A percentile compares a stretch with the other conserved stretches of the same genome.
Evolutionary conservation across 495 filamentous ascomycete genomes (phyloP).

Genomic region (Oleoguttula mirabilis): DNA sequence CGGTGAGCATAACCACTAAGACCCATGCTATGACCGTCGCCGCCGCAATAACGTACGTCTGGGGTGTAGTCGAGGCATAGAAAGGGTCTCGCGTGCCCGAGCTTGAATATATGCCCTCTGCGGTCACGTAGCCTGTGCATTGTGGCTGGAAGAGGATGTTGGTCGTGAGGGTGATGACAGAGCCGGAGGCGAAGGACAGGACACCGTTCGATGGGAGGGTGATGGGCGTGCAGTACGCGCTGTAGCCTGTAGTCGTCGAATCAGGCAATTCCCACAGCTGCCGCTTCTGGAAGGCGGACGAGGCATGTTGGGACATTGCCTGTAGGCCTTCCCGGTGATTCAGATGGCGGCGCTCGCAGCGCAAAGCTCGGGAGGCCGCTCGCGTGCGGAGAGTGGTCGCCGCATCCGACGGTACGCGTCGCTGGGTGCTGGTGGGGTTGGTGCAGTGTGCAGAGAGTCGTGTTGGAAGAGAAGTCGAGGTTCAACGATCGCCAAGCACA

Average conservation of each 20-base stretch:
- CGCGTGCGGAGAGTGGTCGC: no score
- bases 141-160: conserved; percentile 31
- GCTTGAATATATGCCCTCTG: conserved; percentile 19
- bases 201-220: conserved; percentile 29
- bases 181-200: conserved; percentile 23
- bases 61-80: conserved; percentile 81
- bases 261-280: conserved; percentile 16
- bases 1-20: conserved; percentile 85
- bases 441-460: no score
- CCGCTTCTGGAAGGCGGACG: no score
- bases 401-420: no score
- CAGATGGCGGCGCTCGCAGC: no score
- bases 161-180: conserved; percentile 28
- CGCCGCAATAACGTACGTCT: conserved; percentile 81
- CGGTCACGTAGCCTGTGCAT: conserved; percentile 23
- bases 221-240: conserved; percentile 31
- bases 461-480: no score
- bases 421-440: no score
- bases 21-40: conserved; percentile 87
- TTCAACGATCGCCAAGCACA: no score
- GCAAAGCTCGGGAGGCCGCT: no score
- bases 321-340: no score
- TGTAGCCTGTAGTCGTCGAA: background rate
- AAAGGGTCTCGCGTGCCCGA: conserved; percentile 70
- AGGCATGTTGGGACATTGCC: no score